A percentile compares a stretch with the other conserved stretches of the same genome.
Conservation (phyloP, 225 moss, liverwort and hornwort genomes). For the Pseudisothecium myosuroides region DNA sequence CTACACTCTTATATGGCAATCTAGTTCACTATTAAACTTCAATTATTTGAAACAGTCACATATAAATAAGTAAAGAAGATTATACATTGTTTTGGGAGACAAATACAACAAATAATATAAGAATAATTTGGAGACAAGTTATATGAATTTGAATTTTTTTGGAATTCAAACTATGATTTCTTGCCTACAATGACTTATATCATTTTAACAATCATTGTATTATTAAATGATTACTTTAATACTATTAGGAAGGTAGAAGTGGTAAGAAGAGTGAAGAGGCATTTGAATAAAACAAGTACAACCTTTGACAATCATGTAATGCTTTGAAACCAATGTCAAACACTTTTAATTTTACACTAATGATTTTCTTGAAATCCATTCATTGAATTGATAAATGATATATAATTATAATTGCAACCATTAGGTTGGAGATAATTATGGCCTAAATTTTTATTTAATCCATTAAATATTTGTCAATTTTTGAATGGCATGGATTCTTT, state of each 20-base stretch:
- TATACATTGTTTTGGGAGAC: neutral
- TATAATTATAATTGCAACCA: neutral
- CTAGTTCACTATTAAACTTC: neutral
- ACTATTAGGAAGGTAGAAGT: neutral
- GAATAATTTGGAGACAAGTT: neutral
- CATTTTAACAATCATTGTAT: neutral
- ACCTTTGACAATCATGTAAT: neutral
- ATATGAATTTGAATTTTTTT: neutral
- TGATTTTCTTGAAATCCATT: neutral
- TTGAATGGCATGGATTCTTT: too few species aligned
- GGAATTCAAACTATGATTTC: neutral
- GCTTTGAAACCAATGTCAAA: neutral
- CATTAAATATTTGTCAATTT: neutral
- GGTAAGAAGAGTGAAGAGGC: neutral
- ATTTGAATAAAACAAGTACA: neutral
- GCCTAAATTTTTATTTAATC: neutral
- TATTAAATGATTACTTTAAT: neutral
- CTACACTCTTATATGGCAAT: neutral
- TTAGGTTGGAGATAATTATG: neutral
- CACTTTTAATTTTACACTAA: neutral
- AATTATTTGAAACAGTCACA: neutral
- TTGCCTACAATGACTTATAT: neutral
- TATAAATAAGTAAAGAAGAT: neutral
- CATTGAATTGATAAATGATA: neutral
- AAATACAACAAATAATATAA: neutral